Base-by-base conservation (phyloP, 768 basidiomycete species). In the Pholiota microspora region DNA sequence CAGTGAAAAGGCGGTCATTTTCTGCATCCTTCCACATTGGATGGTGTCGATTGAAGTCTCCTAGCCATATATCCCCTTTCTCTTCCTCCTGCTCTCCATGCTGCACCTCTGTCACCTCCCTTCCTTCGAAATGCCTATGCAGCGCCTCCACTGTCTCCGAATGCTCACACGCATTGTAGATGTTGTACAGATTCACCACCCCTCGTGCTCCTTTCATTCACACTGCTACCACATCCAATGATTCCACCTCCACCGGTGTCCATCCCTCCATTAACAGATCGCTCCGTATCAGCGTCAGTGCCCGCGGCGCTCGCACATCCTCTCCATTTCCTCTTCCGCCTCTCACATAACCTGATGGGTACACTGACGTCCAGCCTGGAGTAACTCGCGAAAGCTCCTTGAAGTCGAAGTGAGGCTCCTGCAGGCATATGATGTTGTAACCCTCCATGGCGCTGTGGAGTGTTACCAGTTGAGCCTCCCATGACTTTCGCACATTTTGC, bases 41-140 rank as follows among this genome's bases (percentile, higher is more conserved):
- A 49, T 73, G 70, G 45, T 74, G 60, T 0, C 62, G 32, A 51
- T 74, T 74, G 61, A n/a, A n/a, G n/a, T n/a, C n/a, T n/a, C n/a
- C n/a, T n/a, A n/a, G n/a, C n/a, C n/a, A n/a, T n/a, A n/a, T 72
- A 71, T 49, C 67, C 64, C 0, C 71, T 63, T 13, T 35, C 35
- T 54, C 59, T 59, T 50, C 53, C 50, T 15, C 18, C 35, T 18
- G 35, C 35, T 5, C 18, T 36, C 1, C n/a, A 7, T 36, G n/a
- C 35, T 49, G 27, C 25, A 12, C 40, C 16, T 46, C n/a, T 21
- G 25, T 24, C 45, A 3, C 24, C 45, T 3, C 38, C 28, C 16
- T 49, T 36, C 25, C 38, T 27, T 35, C 31, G 15, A 34, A 18
- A 48, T 53, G 40, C 28, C 9, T 23, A 23, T 44, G 15, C 24